Conservation (phyloP, 148 eudicot genomes). For the Bassia scoparia region DNA sequence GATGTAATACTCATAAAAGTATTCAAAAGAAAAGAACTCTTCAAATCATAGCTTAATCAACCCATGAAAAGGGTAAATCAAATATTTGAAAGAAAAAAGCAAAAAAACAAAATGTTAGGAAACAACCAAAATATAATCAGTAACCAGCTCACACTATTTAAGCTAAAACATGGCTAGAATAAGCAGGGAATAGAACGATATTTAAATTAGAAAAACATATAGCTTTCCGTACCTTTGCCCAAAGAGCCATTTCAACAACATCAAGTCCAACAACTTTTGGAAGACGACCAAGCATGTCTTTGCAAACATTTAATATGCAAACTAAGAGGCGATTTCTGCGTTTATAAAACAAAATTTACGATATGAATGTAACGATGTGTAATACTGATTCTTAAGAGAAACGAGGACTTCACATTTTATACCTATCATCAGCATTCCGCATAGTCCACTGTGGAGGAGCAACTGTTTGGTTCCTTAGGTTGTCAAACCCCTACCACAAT, state of each 20-base stretch:
- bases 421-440: slow-evolving; percentile 99
- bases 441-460: slow-evolving; percentile 98
- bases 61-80: too few relatives aligned
- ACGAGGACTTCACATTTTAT: slow-evolving; percentile 5
- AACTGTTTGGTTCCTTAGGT: slow-evolving; percentile 90
- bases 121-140: too few relatives aligned
- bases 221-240: slow-evolving; percentile 75
- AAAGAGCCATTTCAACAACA: slow-evolving; percentile 99
- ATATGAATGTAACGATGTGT: background rate
- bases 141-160: too few relatives aligned
- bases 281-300: slow-evolving; percentile 69
- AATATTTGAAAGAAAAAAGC: too few relatives aligned
- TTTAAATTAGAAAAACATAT: background rate
- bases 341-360: slow-evolving; percentile 12
- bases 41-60: too few relatives aligned
- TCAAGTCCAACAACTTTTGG: slow-evolving; percentile 97
- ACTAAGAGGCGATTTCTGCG: slow-evolving; percentile 80
- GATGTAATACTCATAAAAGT: too few relatives aligned
- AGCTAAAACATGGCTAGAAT: background rate
- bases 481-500: slow-evolving; percentile 77
- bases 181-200: background rate
- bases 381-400: background rate
- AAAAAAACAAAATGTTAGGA: too few relatives aligned
- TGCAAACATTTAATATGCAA: slow-evolving; percentile 76
- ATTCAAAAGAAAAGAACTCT: too few relatives aligned